Evolutionary conservation across 2,329 filamentous ascomycete genomes (phyloP).

Genomic region (Stagonosporopsis vannaccii): DNA sequence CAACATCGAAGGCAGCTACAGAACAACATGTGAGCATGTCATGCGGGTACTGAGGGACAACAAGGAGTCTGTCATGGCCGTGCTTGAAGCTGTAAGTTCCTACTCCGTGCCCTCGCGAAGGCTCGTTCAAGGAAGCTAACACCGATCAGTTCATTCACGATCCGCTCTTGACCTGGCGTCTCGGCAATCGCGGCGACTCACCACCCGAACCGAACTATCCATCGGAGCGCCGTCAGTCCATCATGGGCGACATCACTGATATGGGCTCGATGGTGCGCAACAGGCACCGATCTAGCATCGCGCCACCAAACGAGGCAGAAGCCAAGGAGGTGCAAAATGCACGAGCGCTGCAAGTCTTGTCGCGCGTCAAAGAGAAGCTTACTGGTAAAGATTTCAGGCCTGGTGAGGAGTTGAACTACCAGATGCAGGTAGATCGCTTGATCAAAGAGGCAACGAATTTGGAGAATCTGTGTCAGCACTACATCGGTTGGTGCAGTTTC

Average conservation of each 20-base stretch:
- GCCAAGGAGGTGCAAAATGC: constrained; percentile 87
- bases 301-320: constrained; percentile 51
- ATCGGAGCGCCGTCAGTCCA: constrained; percentile 66
- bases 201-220: constrained; percentile 66
- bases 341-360: constrained; percentile 87
- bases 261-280: constrained; percentile 44
- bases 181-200: constrained; percentile 70
- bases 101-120: not conserved
- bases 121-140: constrained; percentile 11
- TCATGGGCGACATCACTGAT: constrained; percentile 57
- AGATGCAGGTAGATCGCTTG: constrained; percentile 91
- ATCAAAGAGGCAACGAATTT: constrained; percentile 95
- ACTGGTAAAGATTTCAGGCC: constrained; percentile 92
- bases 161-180: constrained; percentile 95
- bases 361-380: constrained; percentile 92
- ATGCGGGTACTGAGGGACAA: constrained; percentile 97
- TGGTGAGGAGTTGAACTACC: constrained; percentile 77
- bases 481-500: constrained; percentile 99
- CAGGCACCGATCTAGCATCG: constrained; percentile 47
- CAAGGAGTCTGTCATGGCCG: constrained; percentile 98
- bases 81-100: constrained; percentile 89
- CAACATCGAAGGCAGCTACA: constrained; percentile 98
- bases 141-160: constrained; percentile 88
- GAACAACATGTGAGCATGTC: constrained; percentile 96
- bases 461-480: constrained; percentile 98